Percentiles rank a stretch among this genome's conserved stretches.
phyloP scores from a whole-genome alignment of 306 rosid genomes.

The Gastrolobium bilobum region DNA sequence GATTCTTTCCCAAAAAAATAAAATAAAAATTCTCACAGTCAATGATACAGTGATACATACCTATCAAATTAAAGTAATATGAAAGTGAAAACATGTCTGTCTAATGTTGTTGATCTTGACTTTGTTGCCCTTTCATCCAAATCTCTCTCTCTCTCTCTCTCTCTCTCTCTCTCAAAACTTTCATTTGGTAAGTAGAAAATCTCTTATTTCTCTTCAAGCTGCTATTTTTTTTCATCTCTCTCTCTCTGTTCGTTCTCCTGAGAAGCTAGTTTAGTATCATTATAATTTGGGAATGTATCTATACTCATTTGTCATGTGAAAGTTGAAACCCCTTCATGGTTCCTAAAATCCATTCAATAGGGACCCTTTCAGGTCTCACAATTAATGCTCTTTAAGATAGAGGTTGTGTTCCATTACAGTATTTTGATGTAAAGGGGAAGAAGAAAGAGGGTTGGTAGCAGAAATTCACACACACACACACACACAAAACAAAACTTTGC shows the following conservation, averaged over 20 bases:
- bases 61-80: conserved; percentile 21
- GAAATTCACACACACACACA: conserved; percentile 23
- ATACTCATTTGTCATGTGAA: conserved; percentile 57
- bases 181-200: conserved; percentile 55
- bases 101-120: conserved; percentile 50
- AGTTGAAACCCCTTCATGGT: conserved; percentile 50
- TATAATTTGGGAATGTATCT: conserved; percentile 53
- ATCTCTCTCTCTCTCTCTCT: conserved; percentile 30
- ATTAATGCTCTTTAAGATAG: conserved; percentile 45
- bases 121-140: conserved; percentile 46
- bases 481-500: conserved; percentile 4
- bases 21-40: too few species aligned
- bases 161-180: conserved; percentile 47
- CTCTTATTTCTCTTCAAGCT: conserved; percentile 45
- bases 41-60: not conserved
- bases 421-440: not conserved
- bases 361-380: conserved; percentile 42
- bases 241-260: conserved; percentile 39
- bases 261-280: conserved; percentile 44
- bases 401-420: conserved; percentile 35
- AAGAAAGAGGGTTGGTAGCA: conserved; percentile 23
- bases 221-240: conserved; percentile 43
- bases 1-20: too few species aligned
- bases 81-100: conserved; percentile 43
- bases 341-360: conserved; percentile 49